A percentile compares a stretch with the other conserved stretches of the same genome.
These are phyloP conservation scores for Neurospora sp. DNA, from an alignment of 495 filamentous ascomycete genomes.

Conservation along the genomic window DNA sequence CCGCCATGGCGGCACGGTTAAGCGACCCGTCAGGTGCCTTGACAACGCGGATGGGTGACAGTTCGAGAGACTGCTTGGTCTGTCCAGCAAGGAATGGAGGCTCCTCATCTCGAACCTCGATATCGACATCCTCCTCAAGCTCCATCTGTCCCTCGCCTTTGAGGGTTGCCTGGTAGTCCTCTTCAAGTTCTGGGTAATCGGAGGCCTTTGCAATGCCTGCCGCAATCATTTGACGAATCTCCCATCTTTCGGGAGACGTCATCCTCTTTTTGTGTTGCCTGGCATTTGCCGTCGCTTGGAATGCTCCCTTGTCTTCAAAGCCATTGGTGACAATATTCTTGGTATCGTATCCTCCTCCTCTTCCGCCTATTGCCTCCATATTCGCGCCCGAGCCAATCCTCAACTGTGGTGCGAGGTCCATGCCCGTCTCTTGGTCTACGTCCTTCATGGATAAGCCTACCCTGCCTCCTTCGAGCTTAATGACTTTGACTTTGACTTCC, in stretches of 20 bases:
- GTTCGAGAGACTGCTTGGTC: conserved; percentile 87
- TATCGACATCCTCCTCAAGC: conserved; percentile 94
- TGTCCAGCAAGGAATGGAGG: conserved; percentile 94
- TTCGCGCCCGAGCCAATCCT: conserved; percentile 88
- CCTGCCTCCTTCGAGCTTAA: conserved; percentile 69
- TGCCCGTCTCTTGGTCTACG: conserved; percentile 83
- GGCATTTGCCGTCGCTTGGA: conserved; percentile 26
- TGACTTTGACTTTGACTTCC: conserved; percentile 83
- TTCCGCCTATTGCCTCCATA: conserved; percentile 65
- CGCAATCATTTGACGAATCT: conserved; percentile 92
- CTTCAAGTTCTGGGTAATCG: conserved; percentile 90
- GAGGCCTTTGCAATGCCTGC: conserved; percentile 83
- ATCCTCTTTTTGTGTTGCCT: conserved; percentile 69
- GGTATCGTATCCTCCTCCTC: not conserved
- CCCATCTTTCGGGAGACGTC: conserved; percentile 94
- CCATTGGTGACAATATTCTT: conserved; percentile 6
- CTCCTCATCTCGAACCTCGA: conserved; percentile 92
- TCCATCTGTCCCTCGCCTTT: conserved; percentile 83
- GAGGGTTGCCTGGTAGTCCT: conserved; percentile 82
- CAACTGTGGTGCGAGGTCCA: conserved; percentile 71
- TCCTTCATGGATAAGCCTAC: conserved; percentile 95
- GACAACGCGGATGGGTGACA: conserved; percentile 91
- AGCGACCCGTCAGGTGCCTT: conserved; percentile 95
- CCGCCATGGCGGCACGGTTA: conserved; percentile 90
- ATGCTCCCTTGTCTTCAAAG: conserved; percentile 8